Base-by-base conservation (phyloP, 1,284 basidiomycete species). In the Naganishia liquefaciens region DNA sequence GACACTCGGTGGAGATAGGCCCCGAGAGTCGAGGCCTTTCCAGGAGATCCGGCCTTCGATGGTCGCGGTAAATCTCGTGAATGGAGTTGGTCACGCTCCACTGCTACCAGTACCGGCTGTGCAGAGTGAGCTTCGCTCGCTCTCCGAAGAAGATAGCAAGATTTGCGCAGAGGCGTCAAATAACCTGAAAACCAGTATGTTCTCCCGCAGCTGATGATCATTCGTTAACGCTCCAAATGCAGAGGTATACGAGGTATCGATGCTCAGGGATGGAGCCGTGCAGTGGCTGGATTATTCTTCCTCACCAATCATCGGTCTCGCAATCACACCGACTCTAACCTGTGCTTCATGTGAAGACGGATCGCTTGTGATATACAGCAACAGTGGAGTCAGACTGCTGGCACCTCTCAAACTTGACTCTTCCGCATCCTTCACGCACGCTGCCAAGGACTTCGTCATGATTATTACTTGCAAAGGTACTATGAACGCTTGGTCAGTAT, bases 201-300 rank as follows among this genome's bases (percentile, higher is more conserved):
- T 21, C 44, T 9, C 5, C 17, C 5, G 46, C 43, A 1, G 19
- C 11, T 30, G 3, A 3, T 21, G 17, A 5, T 44, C 39, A 9
- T 3, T 43, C 5, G 33, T 42, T 49, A 7, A 43, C 25, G 9
- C 30, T 40, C 3, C 23, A 1, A 15, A 2, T 27, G 10, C 19
- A 54, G 62, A n/a, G 39, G 17, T 47, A 21, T 60, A 47, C 30
- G 46, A 58, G 21, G 25, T 67, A 10, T 54, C 55, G 2, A 55
- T 63, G 46, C 40, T 40, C 28, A 30, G 65, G 70, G 83, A 85
- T 85, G 87, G 78, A 81, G 87, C 73, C 84, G 76, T 87, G 7
- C 84, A 88, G 61, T 98, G 94, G 93, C 76, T 93, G 58, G 93
- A 97, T 76, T 97, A 90, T 76, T 73, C 93, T 9, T 85, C 89